Conservation (phyloP, 2,329 filamentous ascomycete species). For the Fusarium cyanostomum region DNA sequence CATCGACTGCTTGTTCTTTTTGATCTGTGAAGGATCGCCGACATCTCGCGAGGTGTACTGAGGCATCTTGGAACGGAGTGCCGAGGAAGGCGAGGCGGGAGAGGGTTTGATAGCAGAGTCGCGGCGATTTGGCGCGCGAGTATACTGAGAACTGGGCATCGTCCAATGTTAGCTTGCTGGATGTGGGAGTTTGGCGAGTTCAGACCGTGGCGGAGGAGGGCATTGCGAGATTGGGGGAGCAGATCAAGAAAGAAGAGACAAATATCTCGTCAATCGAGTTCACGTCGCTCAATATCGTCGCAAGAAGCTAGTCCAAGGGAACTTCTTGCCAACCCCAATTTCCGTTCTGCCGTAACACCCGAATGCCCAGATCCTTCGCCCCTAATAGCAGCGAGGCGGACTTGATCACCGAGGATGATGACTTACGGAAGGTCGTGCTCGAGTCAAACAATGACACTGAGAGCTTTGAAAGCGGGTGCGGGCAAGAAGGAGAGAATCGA, state of each 20-base stretch:
- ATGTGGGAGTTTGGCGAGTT: not conserved
- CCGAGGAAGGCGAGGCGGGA: constrained; percentile 21
- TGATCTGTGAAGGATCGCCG: constrained; percentile 73
- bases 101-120: constrained; percentile 22
- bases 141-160: constrained; percentile 31
- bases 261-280: constrained; percentile 18
- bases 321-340: constrained; percentile 15
- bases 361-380: constrained; percentile 4
- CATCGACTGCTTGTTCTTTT: constrained; percentile 99
- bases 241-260: constrained; percentile 5
- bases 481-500: constrained; percentile 35
- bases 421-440: constrained; percentile 40
- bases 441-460: constrained; percentile 36
- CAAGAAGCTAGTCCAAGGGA: constrained; percentile 19
- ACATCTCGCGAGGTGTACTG: constrained; percentile 74
- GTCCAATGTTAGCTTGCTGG: constrained; percentile 27
- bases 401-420: constrained; percentile 13
- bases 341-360: constrained; percentile 11
- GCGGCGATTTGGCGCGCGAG: constrained; percentile 23
- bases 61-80: constrained; percentile 61
- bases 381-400: constrained; percentile 12
- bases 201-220: constrained; percentile 8
- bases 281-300: constrained; percentile 20
- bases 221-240: constrained; percentile 11
- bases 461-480: constrained; percentile 29